Evolutionary conservation across 2,329 filamentous ascomycete species (phyloP).

Genomic region (Fusarium torulosum): DNA sequence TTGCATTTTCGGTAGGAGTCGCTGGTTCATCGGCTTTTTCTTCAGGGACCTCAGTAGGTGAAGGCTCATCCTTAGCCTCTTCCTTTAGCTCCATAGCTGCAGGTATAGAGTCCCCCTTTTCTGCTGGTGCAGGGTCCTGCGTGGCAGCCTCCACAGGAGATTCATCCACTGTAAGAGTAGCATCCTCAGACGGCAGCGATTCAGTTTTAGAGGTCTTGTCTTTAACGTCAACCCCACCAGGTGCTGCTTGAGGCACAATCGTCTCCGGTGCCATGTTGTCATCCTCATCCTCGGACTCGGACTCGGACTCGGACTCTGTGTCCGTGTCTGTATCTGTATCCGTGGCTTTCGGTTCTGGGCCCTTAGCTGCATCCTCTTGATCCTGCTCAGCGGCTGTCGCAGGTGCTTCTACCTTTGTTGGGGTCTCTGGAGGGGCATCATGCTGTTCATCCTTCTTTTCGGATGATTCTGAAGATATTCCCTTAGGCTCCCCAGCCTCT

Average conservation of each 20-base stretch:
- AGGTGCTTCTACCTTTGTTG: conserved; percentile 8
- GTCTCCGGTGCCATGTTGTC: neutral
- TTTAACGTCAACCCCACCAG: conserved; percentile 6
- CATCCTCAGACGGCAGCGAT: conserved; percentile 4
- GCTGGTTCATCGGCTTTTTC: conserved; percentile 10
- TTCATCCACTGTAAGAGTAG: conserved; percentile 10
- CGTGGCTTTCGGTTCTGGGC: conserved; percentile 8
- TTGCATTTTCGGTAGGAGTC: conserved; percentile 7
- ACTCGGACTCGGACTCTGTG: no score
- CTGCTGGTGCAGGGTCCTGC: conserved; percentile 4
- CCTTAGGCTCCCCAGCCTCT: conserved; percentile 7
- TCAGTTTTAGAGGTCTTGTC: conserved; percentile 11
- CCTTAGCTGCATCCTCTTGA: conserved; percentile 4
- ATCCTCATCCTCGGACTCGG: neutral
- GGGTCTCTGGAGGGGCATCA: conserved; percentile 13
- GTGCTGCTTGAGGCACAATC: conserved; percentile 1
- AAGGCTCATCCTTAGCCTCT: conserved; percentile 15
- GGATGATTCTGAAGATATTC: conserved; percentile 8
- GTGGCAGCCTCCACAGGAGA: neutral
- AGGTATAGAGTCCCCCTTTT: conserved; percentile 7
- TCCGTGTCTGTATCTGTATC: conserved; percentile 2
- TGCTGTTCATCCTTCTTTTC: conserved; percentile 13
- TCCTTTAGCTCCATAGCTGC: conserved; percentile 2
- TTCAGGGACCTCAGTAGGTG: conserved; percentile 7
- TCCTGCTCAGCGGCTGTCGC: conserved; percentile 7